Base-by-base conservation (phyloP, 2,329 filamentous ascomycete genomes). In the Zasmidium citrigriseum region DNA sequence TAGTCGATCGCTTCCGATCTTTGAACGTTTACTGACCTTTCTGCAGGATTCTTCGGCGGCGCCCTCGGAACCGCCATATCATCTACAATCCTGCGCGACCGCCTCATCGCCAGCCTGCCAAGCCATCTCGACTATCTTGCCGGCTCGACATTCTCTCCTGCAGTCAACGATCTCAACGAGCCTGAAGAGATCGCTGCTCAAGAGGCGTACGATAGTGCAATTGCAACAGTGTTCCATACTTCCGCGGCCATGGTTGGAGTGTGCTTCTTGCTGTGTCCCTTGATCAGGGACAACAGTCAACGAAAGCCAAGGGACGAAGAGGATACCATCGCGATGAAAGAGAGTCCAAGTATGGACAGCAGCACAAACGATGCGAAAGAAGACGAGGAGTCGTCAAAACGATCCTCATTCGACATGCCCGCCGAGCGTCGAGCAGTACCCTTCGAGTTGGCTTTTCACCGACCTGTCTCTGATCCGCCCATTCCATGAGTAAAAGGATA, bases 41-140 rank as follows among this genome's bases (percentile, higher is more conserved):
- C n/a, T n/a, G n/a, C n/a, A n/a, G n/a, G n/a, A 16, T 65, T 59
- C 46, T 53, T 66, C 14, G 66, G 66, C 16, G 66, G 66, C 18
- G 57, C 65, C 1, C 45, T 66, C n/a, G 65, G 64, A 11, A 67
- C 66, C 2, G 66, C 64, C 10, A 52, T 65, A 7, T 41, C 34
- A n/a, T 41, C 34, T 16, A 41, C 34, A n/a, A 41, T 41, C 18
- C 34, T 41, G 5, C 14, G 34, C 4, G 16, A 41, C 34, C 34
- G 34, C 34, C 34, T 41, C 16, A n/a, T 41, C 34, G 34, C 34
- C 34, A 41, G 4, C 7, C 16, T 41, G 34, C 34, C 34, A n/a
- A 4, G 4, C 18, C 12, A 41, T 4, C 34, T 41, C 7, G 34
- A 41, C 14, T 41, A 41, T n/a, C 34, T 41, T n/a, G 34, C 34